These are phyloP conservation scores for Wickerhamiella nectarea DNA, from an alignment of 805 yeast species.

Conservation along the genomic window DNA sequence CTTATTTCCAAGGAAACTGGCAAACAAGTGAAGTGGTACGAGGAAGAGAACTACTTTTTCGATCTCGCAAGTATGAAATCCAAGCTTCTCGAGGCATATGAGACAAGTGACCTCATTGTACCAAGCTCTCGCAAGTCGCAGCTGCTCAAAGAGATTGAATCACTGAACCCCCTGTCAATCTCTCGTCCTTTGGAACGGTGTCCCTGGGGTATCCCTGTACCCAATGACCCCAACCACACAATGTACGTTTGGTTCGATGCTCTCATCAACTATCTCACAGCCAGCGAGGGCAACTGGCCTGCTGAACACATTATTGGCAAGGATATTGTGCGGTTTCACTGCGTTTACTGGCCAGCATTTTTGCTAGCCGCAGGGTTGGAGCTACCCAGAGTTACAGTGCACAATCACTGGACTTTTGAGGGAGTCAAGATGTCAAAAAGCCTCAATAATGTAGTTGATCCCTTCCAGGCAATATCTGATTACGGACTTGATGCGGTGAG, in stretches of 20 bases:
- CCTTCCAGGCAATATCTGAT: constrained; percentile 43
- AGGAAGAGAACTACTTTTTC: constrained; percentile 82
- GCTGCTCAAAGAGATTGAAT: constrained; percentile 42
- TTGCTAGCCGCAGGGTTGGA: constrained; percentile 67
- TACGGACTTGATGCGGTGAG: constrained; percentile 54
- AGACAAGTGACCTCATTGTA: constrained; percentile 45
- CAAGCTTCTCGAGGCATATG: constrained; percentile 36
- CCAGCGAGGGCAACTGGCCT: constrained; percentile 35
- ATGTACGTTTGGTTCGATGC: constrained; percentile 98
- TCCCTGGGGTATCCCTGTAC: constrained; percentile 85
- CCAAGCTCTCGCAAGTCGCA: constrained; percentile 47
- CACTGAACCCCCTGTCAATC: constrained; percentile 59
- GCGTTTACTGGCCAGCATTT: constrained; percentile 88
- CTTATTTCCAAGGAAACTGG: constrained; percentile 47
- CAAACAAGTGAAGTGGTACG: constrained; percentile 57
- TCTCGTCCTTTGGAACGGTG: constrained; percentile 71
- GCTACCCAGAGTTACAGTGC: constrained; percentile 72
- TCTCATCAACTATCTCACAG: constrained; percentile 64
- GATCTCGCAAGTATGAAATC: constrained; percentile 48
- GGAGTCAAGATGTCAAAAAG: constrained; percentile 93
- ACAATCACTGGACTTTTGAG: constrained; percentile 84
- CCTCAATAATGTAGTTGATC: constrained; percentile 88
- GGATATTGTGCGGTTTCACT: constrained; percentile 78
- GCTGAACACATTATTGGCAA: constrained; percentile 77
- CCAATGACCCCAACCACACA: constrained; percentile 60